Base-by-base conservation (phyloP, 257 asterid species). In the Ballota nigra region DNA sequence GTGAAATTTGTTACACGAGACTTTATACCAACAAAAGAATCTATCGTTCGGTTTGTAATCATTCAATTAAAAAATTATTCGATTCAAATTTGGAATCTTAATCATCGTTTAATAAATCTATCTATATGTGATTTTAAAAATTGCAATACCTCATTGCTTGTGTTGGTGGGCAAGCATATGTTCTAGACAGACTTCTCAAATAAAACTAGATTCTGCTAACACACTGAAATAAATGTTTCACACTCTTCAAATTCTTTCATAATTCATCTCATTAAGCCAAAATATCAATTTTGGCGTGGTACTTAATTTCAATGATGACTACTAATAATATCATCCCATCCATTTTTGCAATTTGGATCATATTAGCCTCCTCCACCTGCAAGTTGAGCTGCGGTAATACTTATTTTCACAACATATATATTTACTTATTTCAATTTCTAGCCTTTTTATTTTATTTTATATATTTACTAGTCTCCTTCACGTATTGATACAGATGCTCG, bases 131-230 rank as follows among this genome's bases (percentile, higher is more conserved):
- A 26, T 26, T 26, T 1, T 1, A 26, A 26, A 26, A 26, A 26
- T 3, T 26, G 29, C 29, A 26, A 26, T 3, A 26, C 29, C 29
- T 26, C 29, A 26, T 71, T 72, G 75, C 78, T 72, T 78, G 40
- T 69, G 69, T 68, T 52, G 62, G 74, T 41, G 28, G 71, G 68
- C 31, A 72, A 78, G 78, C 68, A 78, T 24, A 61, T 72, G 64
- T 68, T 78, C 78, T 53, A 22, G 0, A 59, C 64, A 20, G 68
- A 16, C 70, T 18, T 29, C 11, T 20, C 71, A 23, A 16, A 56
- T 19, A 41, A 9, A 51, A 61, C 5, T 36, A 23, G 63, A 52
- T 18, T 4, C 47, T 13, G 6, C 11, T 23, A 36, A 64, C 71
- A 72, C 36, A 71, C 6, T 56, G 34, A 9, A 56, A 16, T 16